Evolutionary conservation across 169 alveolate species (phyloP).

Genomic region (Eimeria falciformis): DNA sequence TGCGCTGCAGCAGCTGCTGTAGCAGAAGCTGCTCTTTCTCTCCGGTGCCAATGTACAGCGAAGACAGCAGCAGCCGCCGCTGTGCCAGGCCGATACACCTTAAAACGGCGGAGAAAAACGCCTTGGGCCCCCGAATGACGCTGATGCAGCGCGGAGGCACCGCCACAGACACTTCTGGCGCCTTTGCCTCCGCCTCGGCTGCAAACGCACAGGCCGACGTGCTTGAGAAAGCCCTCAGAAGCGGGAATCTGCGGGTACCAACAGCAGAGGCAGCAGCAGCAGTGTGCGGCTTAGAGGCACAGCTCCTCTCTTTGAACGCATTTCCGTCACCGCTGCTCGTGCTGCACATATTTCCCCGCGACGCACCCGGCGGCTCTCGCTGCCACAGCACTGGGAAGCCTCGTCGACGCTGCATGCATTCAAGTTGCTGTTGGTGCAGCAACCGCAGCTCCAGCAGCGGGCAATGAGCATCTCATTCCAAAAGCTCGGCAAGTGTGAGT

Average conservation of each 20-base stretch:
- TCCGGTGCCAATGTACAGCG: constrained; percentile 68
- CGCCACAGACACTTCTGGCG: neutral
- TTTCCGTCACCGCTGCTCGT: too few relatives aligned
- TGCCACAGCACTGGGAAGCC: neutral
- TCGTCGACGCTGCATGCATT: too few relatives aligned
- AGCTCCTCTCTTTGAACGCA: neutral
- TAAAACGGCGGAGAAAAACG: constrained; percentile 11
- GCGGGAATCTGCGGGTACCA: neutral
- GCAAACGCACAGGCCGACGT: neutral
- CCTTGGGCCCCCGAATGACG: constrained; percentile 21
- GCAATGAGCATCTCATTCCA: too few relatives aligned
- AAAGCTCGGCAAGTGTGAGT: too few relatives aligned
- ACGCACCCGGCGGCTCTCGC: too few relatives aligned
- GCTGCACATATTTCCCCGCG: too few relatives aligned
- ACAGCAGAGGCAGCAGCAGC: neutral
- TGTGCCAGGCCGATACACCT: constrained; percentile 4
- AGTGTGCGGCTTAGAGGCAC: neutral
- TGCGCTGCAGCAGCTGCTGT: neutral
- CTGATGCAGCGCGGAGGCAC: constrained; percentile 57
- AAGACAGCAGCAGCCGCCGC: constrained; percentile 35
- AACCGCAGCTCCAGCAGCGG: too few relatives aligned
- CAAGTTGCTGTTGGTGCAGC: too few relatives aligned
- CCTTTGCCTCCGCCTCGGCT: neutral
- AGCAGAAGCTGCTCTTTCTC: constrained; percentile 25
- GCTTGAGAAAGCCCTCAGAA: neutral